phyloP scores from a whole-genome alignment of 257 asterid species.

The Ehretia macrophylla region DNA sequence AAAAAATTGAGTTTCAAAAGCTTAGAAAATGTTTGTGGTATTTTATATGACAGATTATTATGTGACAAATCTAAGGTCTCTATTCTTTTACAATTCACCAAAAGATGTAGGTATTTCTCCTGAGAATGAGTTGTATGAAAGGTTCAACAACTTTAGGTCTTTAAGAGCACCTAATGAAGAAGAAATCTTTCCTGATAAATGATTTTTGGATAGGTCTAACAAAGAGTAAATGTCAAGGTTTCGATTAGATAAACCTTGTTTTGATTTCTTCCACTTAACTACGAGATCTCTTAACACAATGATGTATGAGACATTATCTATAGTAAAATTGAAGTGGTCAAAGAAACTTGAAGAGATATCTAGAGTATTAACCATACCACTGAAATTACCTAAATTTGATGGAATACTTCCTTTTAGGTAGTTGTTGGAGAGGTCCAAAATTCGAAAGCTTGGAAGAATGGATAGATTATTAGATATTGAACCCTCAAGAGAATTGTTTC shows the following conservation, averaged over 20 bases:
- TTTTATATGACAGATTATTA: slow-evolving; percentile 23
- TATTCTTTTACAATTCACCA: slow-evolving; percentile 15
- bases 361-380: slow-evolving; percentile 29
- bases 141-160: slow-evolving; percentile 30
- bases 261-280: slow-evolving; percentile 28
- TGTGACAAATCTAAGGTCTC: slow-evolving; percentile 28
- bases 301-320: too few species aligned
- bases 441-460: slow-evolving; percentile 19
- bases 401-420: slow-evolving; percentile 26
- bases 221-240: slow-evolving; percentile 22
- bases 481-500: slow-evolving; percentile 33
- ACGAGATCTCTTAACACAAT: slow-evolving; percentile 19
- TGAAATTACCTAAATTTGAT: slow-evolving; percentile 12
- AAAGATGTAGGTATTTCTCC: slow-evolving; percentile 21
- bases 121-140: slow-evolving; percentile 16
- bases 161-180: slow-evolving; percentile 25
- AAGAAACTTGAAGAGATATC: slow-evolving; percentile 5
- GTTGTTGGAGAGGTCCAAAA: slow-evolving; percentile 25
- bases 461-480: slow-evolving; percentile 21
- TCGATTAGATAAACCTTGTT: slow-evolving; percentile 15
- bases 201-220: slow-evolving; percentile 23
- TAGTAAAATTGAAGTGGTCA: slow-evolving; percentile 4
- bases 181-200: slow-evolving; percentile 27
- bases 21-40: slow-evolving; percentile 17
- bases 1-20: slow-evolving; percentile 20